phyloP scores from a whole-genome alignment of 306 rosid species.

The Hippophae rhamnoides region DNA sequence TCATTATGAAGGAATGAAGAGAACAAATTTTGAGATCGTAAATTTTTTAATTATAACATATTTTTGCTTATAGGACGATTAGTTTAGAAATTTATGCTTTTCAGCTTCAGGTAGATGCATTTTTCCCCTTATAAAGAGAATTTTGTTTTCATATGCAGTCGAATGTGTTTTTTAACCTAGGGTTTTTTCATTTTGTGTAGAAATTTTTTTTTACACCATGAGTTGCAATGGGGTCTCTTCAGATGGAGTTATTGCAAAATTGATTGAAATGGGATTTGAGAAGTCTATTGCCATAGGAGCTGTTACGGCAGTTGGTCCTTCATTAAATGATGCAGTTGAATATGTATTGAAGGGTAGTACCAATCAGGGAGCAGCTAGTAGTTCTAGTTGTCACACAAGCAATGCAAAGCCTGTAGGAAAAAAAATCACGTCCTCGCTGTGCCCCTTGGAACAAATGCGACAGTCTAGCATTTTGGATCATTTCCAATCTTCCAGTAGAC shows the following conservation, averaged over 20 bases:
- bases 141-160: no score
- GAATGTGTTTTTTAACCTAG: background rate
- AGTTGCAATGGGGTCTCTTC: conserved; percentile 20
- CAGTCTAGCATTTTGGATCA: conserved; percentile 64
- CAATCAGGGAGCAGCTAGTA: conserved; percentile 17
- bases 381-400: conserved; percentile 13
- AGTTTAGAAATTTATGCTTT: no score
- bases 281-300: conserved; percentile 31
- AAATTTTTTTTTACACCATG: conserved; percentile 25
- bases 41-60: no score
- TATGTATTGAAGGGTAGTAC: conserved; percentile 33
- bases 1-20: no score
- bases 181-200: background rate
- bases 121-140: no score
- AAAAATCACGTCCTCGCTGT: conserved; percentile 22
- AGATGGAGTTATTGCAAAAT: conserved; percentile 35
- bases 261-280: conserved; percentile 66
- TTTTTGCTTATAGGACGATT: no score
- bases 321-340: conserved; percentile 35
- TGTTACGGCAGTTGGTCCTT: conserved; percentile 41
- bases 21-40: no score
- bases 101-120: no score
- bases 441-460: conserved; percentile 24
- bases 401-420: conserved; percentile 19
- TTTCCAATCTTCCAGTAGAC: conserved; percentile 31